Evolutionary conservation across 345 rosid species (phyloP).

Genomic region (Hirschfeldia incana): DNA sequence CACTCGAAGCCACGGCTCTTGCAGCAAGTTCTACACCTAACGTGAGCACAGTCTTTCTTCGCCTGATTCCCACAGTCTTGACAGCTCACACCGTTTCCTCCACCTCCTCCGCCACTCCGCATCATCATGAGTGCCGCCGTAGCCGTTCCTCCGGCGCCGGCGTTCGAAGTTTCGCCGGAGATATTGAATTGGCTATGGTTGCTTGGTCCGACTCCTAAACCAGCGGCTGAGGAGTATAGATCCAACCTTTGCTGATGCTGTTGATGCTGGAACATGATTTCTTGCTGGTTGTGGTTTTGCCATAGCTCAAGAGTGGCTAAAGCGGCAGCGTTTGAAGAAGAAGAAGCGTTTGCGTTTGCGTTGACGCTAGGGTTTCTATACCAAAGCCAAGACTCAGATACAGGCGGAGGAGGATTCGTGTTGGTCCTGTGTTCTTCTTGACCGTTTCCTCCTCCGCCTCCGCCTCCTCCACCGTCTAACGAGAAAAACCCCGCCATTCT

Average conservation of each 20-base stretch:
- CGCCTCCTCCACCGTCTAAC: constrained; percentile 47
- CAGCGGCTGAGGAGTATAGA: constrained; percentile 59
- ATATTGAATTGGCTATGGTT: constrained; percentile 38
- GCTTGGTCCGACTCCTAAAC: constrained; percentile 76
- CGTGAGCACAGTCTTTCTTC: constrained; percentile 74
- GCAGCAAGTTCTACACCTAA: constrained; percentile 86
- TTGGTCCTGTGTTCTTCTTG: constrained; percentile 37
- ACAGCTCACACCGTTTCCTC: constrained; percentile 53
- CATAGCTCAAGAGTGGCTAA: constrained; percentile 78
- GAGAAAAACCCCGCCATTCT: constrained; percentile 62
- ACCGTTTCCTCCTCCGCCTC: constrained; percentile 42
- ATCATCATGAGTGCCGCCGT: constrained; percentile 44
- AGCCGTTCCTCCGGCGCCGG: constrained; percentile 28
- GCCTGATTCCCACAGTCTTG: constrained; percentile 95
- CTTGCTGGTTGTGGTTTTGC: constrained; percentile 61
- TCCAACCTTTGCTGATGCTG: constrained; percentile 55
- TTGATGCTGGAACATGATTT: constrained; percentile 42
- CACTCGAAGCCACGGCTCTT: constrained; percentile 84
- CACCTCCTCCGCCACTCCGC: constrained; percentile 34
- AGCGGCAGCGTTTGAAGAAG: constrained; percentile 35
- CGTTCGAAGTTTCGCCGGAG: constrained; percentile 50
- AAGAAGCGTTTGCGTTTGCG: constrained; percentile 34
- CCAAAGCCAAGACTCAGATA: constrained; percentile 53
- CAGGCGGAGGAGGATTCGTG: constrained; percentile 46
- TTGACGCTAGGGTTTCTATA: constrained; percentile 61